Percentiles rank a stretch among this genome's conserved stretches.
phyloP scores from a whole-genome alignment of 2,329 filamentous ascomycete species.

The Xylariaceae sp. region DNA sequence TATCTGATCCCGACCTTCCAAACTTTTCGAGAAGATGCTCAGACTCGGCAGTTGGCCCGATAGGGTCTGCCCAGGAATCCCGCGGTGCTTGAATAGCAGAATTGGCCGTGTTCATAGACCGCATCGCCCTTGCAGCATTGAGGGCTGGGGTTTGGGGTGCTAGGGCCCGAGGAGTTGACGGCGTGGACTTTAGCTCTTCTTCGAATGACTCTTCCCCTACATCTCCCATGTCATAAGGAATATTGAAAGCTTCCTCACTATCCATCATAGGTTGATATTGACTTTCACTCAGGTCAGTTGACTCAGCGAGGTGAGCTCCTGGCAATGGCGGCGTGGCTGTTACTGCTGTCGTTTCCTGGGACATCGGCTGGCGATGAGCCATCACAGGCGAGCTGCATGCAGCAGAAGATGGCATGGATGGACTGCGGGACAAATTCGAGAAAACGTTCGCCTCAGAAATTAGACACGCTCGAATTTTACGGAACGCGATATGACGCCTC shows the following conservation, averaged over 20 bases:
- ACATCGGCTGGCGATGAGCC: conserved; percentile 22
- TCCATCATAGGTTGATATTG: conserved; percentile 36
- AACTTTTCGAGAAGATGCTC: conserved; percentile 31
- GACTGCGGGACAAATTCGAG: conserved; percentile 52
- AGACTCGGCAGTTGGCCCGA: conserved; percentile 29
- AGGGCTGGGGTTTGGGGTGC: conserved; percentile 34
- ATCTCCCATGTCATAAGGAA: conserved; percentile 47
- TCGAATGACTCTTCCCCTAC: conserved; percentile 30
- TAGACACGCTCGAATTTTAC: conserved; percentile 58
- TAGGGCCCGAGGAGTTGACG: conserved; percentile 49
- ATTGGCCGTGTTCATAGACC: conserved; percentile 21
- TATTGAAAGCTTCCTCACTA: conserved; percentile 53
- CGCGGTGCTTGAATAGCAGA: conserved; percentile 28
- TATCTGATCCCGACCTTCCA: conserved; percentile 15
- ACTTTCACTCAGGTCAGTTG: conserved; percentile 30
- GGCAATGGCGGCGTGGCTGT: conserved; percentile 11
- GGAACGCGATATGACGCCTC: conserved; percentile 61
- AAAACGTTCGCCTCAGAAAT: conserved; percentile 67
- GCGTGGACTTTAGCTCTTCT: conserved; percentile 31
- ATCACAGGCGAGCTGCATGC: conserved; percentile 42
- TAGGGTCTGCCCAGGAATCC: conserved; percentile 27
- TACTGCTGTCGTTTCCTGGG: conserved; percentile 17
- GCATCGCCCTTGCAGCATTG: conserved; percentile 26
- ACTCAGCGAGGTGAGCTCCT: conserved; percentile 26
- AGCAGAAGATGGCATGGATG: conserved; percentile 55